Evolutionary conservation across 106 monocot species (phyloP).

Genomic region (Platanthera guangdongensis): DNA sequence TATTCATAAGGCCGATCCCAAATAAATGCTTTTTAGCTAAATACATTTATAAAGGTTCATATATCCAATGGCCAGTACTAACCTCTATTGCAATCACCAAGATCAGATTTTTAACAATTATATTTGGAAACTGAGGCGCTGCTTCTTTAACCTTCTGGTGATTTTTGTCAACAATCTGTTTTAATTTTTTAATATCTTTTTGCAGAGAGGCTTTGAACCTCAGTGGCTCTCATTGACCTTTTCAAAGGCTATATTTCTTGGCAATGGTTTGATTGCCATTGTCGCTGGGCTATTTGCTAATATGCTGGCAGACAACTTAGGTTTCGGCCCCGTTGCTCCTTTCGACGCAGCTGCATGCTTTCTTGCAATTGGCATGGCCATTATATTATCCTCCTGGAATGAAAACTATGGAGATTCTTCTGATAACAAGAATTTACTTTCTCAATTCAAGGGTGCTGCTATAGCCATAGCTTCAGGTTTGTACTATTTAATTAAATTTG

Average conservation of each 20-base stretch:
- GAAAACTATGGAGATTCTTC: slow-evolving; percentile 98
- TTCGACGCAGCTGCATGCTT: slow-evolving; percentile 96
- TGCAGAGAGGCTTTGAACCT: slow-evolving; percentile 91
- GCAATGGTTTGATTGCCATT: slow-evolving; percentile 91
- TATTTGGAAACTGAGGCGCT: background rate
- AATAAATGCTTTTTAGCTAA: no score
- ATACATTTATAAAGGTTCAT: no score
- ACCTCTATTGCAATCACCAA: no score
- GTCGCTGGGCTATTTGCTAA: slow-evolving; percentile 79
- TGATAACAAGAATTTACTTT: slow-evolving; percentile 69
- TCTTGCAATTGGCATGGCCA: slow-evolving; percentile 90
- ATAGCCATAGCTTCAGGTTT: slow-evolving; percentile 88
- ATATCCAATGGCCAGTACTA: no score
- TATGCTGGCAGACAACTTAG: slow-evolving; percentile 70
- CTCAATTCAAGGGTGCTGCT: slow-evolving; percentile 85
- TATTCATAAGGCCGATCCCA: no score
- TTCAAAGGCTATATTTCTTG: slow-evolving; percentile 99
- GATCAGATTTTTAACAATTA: no score
- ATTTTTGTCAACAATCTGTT: background rate
- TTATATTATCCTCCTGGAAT: slow-evolving; percentile 80
- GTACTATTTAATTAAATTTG: slow-evolving; percentile 4
- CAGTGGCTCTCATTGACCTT: slow-evolving; percentile 96
- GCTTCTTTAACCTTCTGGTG: slow-evolving; percentile 4
- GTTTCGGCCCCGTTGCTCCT: slow-evolving; percentile 90
- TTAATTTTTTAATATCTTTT: background rate